Evolutionary conservation across 2,329 filamentous ascomycete species (phyloP), one percentile per base, ranked within the genome.

Genomic region (Fusarium chuoi): DNA sequence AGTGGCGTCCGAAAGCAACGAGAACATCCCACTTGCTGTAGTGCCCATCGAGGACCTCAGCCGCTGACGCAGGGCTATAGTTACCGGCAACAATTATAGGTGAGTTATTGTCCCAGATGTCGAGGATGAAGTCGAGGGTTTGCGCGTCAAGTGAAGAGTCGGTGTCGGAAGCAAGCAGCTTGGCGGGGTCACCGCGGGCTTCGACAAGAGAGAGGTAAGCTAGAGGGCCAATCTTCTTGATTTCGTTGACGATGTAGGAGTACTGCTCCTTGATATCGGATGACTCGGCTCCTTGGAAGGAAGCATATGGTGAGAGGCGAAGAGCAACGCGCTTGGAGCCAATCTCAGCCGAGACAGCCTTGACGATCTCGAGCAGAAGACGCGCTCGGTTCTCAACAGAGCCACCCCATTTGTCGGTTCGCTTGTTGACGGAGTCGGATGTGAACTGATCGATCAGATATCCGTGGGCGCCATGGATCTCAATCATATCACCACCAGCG

Each of bases 361-460:
- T 79, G 17, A 85, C 81, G 8, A 88, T 81, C 65, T 88, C 87
- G 3, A 88, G 72, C 26, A 87, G 79, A 57, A 90, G 81, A 5
- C 87, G 83, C 18, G 85, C 84, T 11, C 88, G 83, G 72, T 89
- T 90, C 75, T 88, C 85, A 41, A 89, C 82, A 33, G 81, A 84
- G 1, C 88, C 88, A 13, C 89, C 89, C 77, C 89, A 90, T 44
- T 82, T 76, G 75, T 89, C 87, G 3, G 85, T 88, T 30, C 87
- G 82, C 57, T 82, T 79, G 45, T 81, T 81, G 12, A 79, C 63
- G 0, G 68, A 68, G 49, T 79, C 76, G 1, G 83, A 87, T 5
- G 88, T 82, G 79, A 91, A 92, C 49, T 90, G 88, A 58, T 89
- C 75, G 12, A 90, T 81, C 5, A 92, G 79, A 72, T 90, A 91